These are phyloP conservation scores for Pestalotiopsis sp. DNA, from an alignment of 2,329 filamentous ascomycete species.

Conservation along the genomic window DNA sequence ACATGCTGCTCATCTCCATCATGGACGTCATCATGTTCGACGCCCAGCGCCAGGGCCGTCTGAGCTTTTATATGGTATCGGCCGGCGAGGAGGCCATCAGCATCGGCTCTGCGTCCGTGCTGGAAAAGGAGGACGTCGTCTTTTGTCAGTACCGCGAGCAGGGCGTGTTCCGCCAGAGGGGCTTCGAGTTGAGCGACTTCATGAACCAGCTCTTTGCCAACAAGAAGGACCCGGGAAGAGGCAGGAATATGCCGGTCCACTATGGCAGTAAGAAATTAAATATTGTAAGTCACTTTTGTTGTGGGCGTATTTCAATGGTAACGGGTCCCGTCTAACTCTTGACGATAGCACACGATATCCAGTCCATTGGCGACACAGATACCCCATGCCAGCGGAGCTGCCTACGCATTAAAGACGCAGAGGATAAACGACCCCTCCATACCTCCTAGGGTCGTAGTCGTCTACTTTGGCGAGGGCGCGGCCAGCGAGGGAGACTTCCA, in stretches of 20 bases:
- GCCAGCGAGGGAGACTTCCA: slow-evolving; percentile 93
- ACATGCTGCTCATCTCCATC: slow-evolving; percentile 72
- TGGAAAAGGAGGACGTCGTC: slow-evolving; percentile 83
- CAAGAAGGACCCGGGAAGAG: slow-evolving; percentile 74
- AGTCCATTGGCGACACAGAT: slow-evolving; percentile 88
- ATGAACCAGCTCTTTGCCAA: slow-evolving; percentile 97
- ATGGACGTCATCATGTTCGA: slow-evolving; percentile 99
- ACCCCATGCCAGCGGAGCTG: slow-evolving; percentile 84
- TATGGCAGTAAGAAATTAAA: slow-evolving; percentile 85
- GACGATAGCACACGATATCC: slow-evolving; percentile 74
- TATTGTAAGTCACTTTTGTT: slow-evolving; percentile 59
- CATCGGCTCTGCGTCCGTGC: slow-evolving; percentile 82
- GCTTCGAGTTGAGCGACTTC: slow-evolving; percentile 84
- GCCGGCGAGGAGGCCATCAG: slow-evolving; percentile 94
- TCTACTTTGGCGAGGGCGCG: slow-evolving; percentile 90
- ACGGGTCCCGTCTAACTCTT: background rate
- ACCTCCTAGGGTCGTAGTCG: slow-evolving; percentile 71
- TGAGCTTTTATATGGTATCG: slow-evolving; percentile 97
- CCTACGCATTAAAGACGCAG: slow-evolving; percentile 85
- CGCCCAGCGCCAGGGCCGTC: slow-evolving; percentile 88
- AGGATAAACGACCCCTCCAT: slow-evolving; percentile 70
- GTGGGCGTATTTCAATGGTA: background rate
- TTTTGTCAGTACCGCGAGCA: slow-evolving; percentile 96
- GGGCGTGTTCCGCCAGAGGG: slow-evolving; percentile 86
- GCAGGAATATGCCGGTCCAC: slow-evolving; percentile 96